Evolutionary conservation across 768 basidiomycete genomes (phyloP).

Genomic region (Pulveroboletus sp.): DNA sequence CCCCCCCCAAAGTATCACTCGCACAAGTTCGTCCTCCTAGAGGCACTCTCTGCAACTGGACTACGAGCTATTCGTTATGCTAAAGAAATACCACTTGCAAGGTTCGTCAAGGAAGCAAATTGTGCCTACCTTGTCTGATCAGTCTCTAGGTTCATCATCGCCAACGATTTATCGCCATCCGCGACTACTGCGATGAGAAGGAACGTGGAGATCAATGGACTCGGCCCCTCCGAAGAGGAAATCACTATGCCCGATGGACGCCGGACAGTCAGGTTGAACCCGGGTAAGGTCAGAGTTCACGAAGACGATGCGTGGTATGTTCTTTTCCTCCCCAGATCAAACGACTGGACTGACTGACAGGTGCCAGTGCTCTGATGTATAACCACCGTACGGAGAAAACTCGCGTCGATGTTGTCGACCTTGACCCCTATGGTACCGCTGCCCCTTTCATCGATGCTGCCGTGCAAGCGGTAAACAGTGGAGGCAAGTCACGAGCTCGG

Average conservation of each 20-base stretch:
- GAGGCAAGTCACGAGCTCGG: conserved; percentile 50
- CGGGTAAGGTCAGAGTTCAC: conserved; percentile 70
- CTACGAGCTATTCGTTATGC: conserved; percentile 95
- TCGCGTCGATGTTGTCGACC: conserved; percentile 91
- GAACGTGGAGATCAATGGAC: conserved; percentile 79
- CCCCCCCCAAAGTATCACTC: conserved; percentile 42
- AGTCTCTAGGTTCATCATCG: conserved; percentile 81
- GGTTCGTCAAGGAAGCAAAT: conserved; percentile 43
- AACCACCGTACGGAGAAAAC: conserved; percentile 66
- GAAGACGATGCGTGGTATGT: conserved; percentile 92
- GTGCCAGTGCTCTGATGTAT: conserved; percentile 79
- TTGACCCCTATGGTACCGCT: conserved; percentile 97
- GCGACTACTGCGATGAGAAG: conserved; percentile 83
- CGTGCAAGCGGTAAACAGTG: conserved; percentile 82
- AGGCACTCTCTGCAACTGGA: conserved; percentile 94
- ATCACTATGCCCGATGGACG: conserved; percentile 9
- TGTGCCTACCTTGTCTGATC: conserved; percentile 6
- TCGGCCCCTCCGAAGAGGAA: conserved; percentile 39
- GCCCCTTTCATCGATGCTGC: conserved; percentile 96
- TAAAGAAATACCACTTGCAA: conserved; percentile 89
- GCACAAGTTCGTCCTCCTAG: conserved; percentile 74
- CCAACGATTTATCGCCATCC: conserved; percentile 84
- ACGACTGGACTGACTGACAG: neutral
- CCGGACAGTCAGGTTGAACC: conserved; percentile 11
- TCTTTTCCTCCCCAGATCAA: neutral